phyloP scores from a whole-genome alignment of 2,329 filamentous ascomycete genomes.

The Trichoderma sp. region DNA sequence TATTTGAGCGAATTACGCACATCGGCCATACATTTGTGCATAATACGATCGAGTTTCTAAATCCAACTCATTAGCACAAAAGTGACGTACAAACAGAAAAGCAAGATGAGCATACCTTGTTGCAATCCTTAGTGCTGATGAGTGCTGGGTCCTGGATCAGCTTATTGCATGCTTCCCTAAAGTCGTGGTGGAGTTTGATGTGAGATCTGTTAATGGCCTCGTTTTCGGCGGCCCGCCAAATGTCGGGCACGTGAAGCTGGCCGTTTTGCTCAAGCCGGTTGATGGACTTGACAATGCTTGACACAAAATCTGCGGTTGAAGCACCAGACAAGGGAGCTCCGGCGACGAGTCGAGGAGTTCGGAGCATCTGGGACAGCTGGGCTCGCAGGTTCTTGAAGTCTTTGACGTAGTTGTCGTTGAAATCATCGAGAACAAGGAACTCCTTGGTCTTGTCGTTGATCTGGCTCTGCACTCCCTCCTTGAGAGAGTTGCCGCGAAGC shows the following conservation, averaged over 20 bases:
- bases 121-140: constrained; percentile 13
- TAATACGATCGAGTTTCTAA: constrained; percentile 13
- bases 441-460: constrained; percentile 14
- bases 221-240: constrained; percentile 12
- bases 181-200: constrained; percentile 16
- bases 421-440: constrained; percentile 7
- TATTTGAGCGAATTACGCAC: constrained; percentile 7
- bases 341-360: constrained; percentile 3
- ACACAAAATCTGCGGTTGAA: constrained; percentile 9
- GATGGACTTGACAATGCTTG: constrained; percentile 14
- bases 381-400: constrained; percentile 14
- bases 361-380: constrained; percentile 4
- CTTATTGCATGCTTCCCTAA: constrained; percentile 11
- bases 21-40: background rate
- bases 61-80: background rate
- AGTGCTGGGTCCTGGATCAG: constrained; percentile 2
- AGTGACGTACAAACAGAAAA: no score
- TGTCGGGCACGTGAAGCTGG: constrained; percentile 11
- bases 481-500: constrained; percentile 16
- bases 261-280: constrained; percentile 14
- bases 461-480: constrained; percentile 4
- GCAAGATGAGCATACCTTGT: background rate
- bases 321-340: constrained; percentile 4
- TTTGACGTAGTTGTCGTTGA: constrained; percentile 15
- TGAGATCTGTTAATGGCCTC: constrained; percentile 15